Percentiles rank a stretch among this genome's conserved stretches.
These are phyloP conservation scores for Metarhizium humberi DNA, from an alignment of 2,329 filamentous ascomycete genomes.

Conservation along the genomic window DNA sequence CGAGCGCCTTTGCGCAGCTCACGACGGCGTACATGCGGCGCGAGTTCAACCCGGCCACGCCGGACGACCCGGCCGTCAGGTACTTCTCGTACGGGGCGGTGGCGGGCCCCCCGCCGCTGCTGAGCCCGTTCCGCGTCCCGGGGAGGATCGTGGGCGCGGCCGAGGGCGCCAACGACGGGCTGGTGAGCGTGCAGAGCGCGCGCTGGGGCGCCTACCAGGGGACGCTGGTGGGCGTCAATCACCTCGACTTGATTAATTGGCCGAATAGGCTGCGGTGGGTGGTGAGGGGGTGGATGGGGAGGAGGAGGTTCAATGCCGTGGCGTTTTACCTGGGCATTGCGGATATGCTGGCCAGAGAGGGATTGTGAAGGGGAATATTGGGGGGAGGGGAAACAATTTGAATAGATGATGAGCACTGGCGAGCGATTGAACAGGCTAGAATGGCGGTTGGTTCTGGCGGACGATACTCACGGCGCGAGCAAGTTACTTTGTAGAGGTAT, in stretches of 20 bases:
- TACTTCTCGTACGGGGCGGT: conserved; percentile 57
- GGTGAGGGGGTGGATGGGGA: conserved; percentile 41
- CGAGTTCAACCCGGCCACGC: conserved; percentile 49
- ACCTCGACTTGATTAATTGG: conserved; percentile 61
- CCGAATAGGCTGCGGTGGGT: conserved; percentile 50
- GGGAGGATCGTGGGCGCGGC: conserved; percentile 36
- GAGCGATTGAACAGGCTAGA: too few species aligned
- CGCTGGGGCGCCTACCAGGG: conserved; percentile 56
- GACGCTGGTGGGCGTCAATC: conserved; percentile 51
- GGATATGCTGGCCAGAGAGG: conserved; percentile 64
- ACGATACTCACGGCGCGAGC: background rate
- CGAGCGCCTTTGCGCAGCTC: conserved; percentile 51
- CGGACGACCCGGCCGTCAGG: conserved; percentile 40
- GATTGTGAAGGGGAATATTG: conserved; percentile 20
- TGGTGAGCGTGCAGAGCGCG: conserved; percentile 57
- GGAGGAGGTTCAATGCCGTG: conserved; percentile 54
- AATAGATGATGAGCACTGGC: background rate
- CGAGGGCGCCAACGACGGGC: conserved; percentile 55
- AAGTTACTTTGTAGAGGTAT: conserved; percentile 9
- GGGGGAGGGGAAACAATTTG: too few species aligned
- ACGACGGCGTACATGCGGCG: conserved; percentile 48
- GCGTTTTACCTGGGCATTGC: conserved; percentile 58
- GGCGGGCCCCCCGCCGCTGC: conserved; percentile 40
- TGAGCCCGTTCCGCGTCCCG: conserved; percentile 52
- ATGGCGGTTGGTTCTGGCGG: too few species aligned